These are phyloP conservation scores for Punctularia strigosozonata DNA, from an alignment of 768 basidiomycete species.

Conservation along the genomic window DNA sequence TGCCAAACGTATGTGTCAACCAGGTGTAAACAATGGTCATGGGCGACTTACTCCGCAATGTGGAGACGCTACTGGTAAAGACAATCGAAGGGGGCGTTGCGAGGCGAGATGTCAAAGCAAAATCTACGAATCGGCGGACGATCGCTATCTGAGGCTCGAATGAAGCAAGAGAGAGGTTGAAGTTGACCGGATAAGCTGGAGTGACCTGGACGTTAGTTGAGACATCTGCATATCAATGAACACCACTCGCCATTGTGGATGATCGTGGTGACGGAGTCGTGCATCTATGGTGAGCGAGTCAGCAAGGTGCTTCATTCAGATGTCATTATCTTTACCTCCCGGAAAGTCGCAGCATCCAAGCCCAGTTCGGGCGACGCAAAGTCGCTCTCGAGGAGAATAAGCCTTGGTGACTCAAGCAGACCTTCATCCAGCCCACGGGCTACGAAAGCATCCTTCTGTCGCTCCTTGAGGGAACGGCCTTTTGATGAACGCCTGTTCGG, in stretches of 20 bases:
- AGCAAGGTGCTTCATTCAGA: neutral
- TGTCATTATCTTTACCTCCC: neutral
- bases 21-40: neutral
- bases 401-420: too few species aligned
- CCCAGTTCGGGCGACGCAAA: neutral
- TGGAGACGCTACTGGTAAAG: slow-evolving; percentile 21
- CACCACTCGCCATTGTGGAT: slow-evolving; percentile 20
- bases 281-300: neutral
- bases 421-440: neutral
- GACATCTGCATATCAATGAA: neutral
- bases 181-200: slow-evolving; percentile 25
- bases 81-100: slow-evolving; percentile 17
- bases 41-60: slow-evolving; percentile 17
- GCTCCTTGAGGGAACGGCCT: neutral
- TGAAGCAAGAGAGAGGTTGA: slow-evolving; percentile 18
- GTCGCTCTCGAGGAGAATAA: neutral
- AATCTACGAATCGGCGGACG: slow-evolving; percentile 21
- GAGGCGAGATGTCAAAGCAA: slow-evolving; percentile 18
- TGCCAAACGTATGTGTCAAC: neutral
- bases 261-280: slow-evolving; percentile 13
- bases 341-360: neutral
- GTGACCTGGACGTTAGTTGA: neutral
- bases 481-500: slow-evolving; percentile 1
- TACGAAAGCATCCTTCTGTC: neutral
- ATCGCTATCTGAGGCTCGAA: slow-evolving; percentile 20